Base-by-base conservation (phyloP, 805 yeast genomes). In the Zygosaccharomyces bailii region DNA sequence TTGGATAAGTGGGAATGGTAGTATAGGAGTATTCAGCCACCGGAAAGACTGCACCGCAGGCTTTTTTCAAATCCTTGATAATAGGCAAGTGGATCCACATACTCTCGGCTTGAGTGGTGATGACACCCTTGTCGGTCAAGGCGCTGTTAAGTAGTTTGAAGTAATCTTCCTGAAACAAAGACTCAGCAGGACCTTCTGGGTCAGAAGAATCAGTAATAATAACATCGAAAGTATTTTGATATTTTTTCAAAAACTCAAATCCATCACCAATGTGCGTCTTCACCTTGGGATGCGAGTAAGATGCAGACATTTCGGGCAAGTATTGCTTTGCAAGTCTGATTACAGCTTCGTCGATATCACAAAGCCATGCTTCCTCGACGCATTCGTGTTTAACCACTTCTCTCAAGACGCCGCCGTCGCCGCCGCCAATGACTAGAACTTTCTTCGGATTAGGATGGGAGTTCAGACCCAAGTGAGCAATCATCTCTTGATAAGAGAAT, bases 111-210 rank as follows among this genome's bases (percentile, higher is more conserved):
- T 91, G 97, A 47, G 96, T 89, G 45, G 82, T 72, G 60, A 93
- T 84, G 46, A 90, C 91, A 65, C 99, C 99, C 65, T 87, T 80
- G 52, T 81, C 93, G 49, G 95, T 89, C 56, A 91, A 78, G n/a
- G 98, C 96, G 51, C 80, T 84, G 65, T 75, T 72, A 66, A 91
- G 75, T 51, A 91, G 78, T 68, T 84, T 76, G 67, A 90, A 91
- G 76, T 91, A 91, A 21, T 89, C 87, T 66, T 86, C 84, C 72
- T 90, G 95, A 80, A 93, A 93, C 42, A 91, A 76, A 29, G 87
- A 75, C 68, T 84, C 96, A 40, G 98, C 98, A 25, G 99, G 98
- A 45, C 98, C 99, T 68, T 91, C 98, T 39, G 98, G 98, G 69
- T 91, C 98, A 25, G 96, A 87, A 23, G 97, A 89, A 67, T 91